These are phyloP conservation scores for Pseudogymnoascus sp. DNA, from an alignment of 2,329 filamentous ascomycete species.

Conservation along the genomic window DNA sequence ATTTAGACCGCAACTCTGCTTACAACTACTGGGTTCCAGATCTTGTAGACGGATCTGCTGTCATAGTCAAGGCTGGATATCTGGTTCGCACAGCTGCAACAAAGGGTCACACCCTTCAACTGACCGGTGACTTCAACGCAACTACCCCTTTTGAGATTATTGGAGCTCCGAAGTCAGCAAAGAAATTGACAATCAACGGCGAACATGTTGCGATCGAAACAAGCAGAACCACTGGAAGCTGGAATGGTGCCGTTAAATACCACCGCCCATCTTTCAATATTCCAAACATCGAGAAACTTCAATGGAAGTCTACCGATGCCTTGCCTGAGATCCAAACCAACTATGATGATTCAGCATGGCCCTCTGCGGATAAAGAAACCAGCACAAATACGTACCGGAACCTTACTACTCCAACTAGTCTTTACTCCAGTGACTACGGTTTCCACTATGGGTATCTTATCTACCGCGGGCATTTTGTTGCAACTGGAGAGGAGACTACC, in stretches of 20 bases:
- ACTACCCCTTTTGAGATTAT: conserved; percentile 60
- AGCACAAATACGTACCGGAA: conserved; percentile 10
- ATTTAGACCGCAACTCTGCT: conserved; percentile 53
- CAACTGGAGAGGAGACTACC: conserved; percentile 48
- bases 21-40: conserved; percentile 61
- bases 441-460: conserved; percentile 60
- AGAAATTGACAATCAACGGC: conserved; percentile 45
- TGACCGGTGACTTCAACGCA: conserved; percentile 63
- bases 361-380: conserved; percentile 33
- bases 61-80: conserved; percentile 55
- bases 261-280: conserved; percentile 40
- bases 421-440: conserved; percentile 65
- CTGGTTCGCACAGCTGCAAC: conserved; percentile 51
- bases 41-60: conserved; percentile 29
- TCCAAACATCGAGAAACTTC: conserved; percentile 46
- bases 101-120: conserved; percentile 42
- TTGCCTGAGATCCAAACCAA: conserved; percentile 54
- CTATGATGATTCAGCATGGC: conserved; percentile 64
- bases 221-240: conserved; percentile 35
- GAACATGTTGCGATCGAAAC: conserved; percentile 18
- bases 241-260: conserved; percentile 42
- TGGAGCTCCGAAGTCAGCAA: conserved; percentile 49
- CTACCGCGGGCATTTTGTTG: conserved; percentile 60
- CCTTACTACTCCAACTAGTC: conserved; percentile 51
- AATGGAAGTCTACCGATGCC: conserved; percentile 61